These are phyloP conservation scores for Strobilomyces confusus DNA, from an alignment of 768 basidiomycete genomes.

Conservation along the genomic window DNA sequence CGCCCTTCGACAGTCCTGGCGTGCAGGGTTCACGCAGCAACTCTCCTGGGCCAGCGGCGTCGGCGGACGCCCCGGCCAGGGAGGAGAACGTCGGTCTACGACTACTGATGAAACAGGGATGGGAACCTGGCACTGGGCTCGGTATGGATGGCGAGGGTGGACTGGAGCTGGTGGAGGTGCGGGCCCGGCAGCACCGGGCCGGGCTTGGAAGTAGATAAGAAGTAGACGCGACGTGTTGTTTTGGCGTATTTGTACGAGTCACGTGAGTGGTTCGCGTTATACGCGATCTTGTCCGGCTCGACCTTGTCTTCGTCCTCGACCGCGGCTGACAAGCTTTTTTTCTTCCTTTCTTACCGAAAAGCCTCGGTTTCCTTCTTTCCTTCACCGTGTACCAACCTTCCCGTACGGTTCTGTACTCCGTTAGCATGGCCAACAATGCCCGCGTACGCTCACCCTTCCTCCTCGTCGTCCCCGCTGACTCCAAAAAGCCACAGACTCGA, in stretches of 20 bases:
- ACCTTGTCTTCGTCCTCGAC: constrained; percentile 24
- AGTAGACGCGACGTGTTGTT: constrained; percentile 38
- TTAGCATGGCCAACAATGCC: constrained; percentile 53
- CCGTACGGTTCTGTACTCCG: background rate
- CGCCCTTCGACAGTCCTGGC: constrained; percentile 53
- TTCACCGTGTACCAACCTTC: constrained; percentile 22
- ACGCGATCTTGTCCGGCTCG: constrained; percentile 27
- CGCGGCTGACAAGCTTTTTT: constrained; percentile 33
- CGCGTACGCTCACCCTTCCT: constrained; percentile 43
- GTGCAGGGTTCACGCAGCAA: constrained; percentile 28
- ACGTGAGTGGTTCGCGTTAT: constrained; percentile 39
- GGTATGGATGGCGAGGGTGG: constrained; percentile 23
- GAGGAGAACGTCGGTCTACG: constrained; percentile 63
- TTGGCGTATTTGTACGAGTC: constrained; percentile 31
- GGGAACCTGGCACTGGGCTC: constrained; percentile 58
- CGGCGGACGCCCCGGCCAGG: constrained; percentile 41
- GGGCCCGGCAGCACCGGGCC: constrained; percentile 39
- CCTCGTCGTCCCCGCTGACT: constrained; percentile 4
- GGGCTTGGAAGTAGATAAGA: constrained; percentile 45
- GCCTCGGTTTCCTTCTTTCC: constrained; percentile 25
- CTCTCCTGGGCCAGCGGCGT: constrained; percentile 14
- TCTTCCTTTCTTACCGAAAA: constrained; percentile 23
- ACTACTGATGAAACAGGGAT: constrained; percentile 70
- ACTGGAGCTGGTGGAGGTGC: constrained; percentile 55
- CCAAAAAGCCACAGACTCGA: constrained; percentile 59